Conservation (phyloP, 1,284 basidiomycete genomes). For the Heterobasidion occidentale region DNA sequence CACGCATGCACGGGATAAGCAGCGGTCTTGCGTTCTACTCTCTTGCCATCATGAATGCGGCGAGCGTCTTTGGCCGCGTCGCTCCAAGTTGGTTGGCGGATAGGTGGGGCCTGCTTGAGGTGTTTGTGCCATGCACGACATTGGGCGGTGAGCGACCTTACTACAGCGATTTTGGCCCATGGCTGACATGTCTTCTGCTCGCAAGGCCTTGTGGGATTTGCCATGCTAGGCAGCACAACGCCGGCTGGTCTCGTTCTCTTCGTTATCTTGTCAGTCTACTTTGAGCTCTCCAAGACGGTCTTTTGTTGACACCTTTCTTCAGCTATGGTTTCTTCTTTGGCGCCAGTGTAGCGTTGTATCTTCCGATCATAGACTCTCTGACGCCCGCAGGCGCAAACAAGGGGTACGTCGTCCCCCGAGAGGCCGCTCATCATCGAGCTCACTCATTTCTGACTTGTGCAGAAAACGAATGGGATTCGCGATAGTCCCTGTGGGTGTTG, state of each 20-base stretch:
- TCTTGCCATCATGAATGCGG: slow-evolving; percentile 18
- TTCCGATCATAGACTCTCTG: slow-evolving; percentile 3
- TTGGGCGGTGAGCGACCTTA: slow-evolving; percentile 10
- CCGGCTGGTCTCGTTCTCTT: slow-evolving; percentile 17
- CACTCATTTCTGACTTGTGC: not conserved
- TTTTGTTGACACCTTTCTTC: not conserved
- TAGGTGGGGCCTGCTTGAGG: slow-evolving; percentile 15
- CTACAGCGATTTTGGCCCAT: not conserved
- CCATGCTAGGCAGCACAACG: slow-evolving; percentile 16
- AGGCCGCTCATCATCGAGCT: not conserved
- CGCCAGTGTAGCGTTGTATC: slow-evolving; percentile 9
- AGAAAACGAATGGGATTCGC: slow-evolving; percentile 12
- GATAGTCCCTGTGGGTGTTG: slow-evolving; percentile 6
- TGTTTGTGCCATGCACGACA: slow-evolving; percentile 15
- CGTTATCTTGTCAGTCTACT: slow-evolving; percentile 11
- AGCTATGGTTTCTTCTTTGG: slow-evolving; percentile 20
- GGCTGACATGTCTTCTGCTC: not conserved
- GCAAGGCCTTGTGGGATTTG: slow-evolving; percentile 15
- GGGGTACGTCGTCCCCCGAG: not conserved
- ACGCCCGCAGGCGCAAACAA: slow-evolving; percentile 1
- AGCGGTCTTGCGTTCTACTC: slow-evolving; percentile 16
- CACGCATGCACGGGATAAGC: slow-evolving; percentile 13
- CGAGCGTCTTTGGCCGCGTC: slow-evolving; percentile 17
- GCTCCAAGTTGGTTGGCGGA: slow-evolving; percentile 17
- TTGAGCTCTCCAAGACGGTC: not conserved